Conservation (phyloP, 2,329 filamentous ascomycete genomes). For the Aspergillus pseudoviridinutans region DNA sequence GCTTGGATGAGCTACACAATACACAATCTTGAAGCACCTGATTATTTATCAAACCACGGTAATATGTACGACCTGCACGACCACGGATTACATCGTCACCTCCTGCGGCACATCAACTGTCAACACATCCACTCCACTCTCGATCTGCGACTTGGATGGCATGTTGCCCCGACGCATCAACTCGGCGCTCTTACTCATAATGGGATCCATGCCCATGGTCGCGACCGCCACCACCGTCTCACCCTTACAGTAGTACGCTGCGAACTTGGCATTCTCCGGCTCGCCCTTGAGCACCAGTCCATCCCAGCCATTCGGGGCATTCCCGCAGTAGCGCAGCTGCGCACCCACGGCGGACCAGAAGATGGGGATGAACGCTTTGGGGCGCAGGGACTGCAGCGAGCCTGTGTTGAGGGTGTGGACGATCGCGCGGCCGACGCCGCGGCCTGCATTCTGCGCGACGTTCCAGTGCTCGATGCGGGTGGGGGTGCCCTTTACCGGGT, state of each 20-base stretch:
- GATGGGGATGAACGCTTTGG: constrained; percentile 78
- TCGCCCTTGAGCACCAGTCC: constrained; percentile 77
- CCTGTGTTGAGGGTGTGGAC: constrained; percentile 49
- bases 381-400: constrained; percentile 42
- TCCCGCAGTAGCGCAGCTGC: constrained; percentile 91
- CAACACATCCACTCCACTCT: constrained; percentile 47
- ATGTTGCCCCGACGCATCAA: constrained; percentile 80
- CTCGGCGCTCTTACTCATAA: constrained; percentile 77
- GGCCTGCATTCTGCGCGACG: constrained; percentile 89
- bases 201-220: constrained; percentile 84
- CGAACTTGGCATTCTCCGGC: constrained; percentile 73
- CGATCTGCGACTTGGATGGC: constrained; percentile 73
- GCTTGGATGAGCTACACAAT: not conserved
- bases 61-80: not conserved
- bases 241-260: constrained; percentile 82
- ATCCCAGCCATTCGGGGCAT: constrained; percentile 77
- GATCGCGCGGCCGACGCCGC: constrained; percentile 74
- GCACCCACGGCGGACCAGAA: constrained; percentile 94
- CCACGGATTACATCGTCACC: constrained; percentile 16
- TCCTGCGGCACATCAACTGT: constrained; percentile 23
- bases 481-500: constrained; percentile 53
- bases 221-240: constrained; percentile 87
- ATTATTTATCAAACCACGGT: not conserved
- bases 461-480: constrained; percentile 98
- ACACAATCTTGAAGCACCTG: not conserved